These are phyloP conservation scores for Lichtheimia ornata DNA, from an alignment of 371 early-diverging fungal species.

Conservation along the genomic window DNA sequence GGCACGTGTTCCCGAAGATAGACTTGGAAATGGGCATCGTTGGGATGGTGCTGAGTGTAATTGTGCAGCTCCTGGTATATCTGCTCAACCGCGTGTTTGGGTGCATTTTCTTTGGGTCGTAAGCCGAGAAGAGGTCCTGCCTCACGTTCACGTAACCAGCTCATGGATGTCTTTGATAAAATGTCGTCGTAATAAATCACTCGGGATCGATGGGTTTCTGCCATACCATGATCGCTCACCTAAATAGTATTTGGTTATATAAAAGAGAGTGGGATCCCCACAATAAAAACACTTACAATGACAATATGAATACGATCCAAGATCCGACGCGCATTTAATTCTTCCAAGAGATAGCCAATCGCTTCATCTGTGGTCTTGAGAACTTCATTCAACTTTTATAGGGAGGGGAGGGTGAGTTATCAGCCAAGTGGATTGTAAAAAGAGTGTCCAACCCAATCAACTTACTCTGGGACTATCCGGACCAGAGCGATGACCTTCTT, in stretches of 20 bases:
- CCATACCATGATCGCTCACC: constrained; percentile 93
- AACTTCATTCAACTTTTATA: constrained; percentile 52
- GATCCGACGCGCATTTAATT: constrained; percentile 57
- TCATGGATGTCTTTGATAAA: constrained; percentile 23
- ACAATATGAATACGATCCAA: constrained; percentile 73
- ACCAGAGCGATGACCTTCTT: constrained; percentile 76
- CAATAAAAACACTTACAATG: constrained; percentile 53
- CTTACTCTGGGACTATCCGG: constrained; percentile 51
- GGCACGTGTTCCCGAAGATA: constrained; percentile 68
- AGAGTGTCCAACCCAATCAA: background rate
- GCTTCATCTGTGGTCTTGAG: constrained; percentile 67
- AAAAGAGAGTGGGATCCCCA: background rate
- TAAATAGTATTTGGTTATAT: constrained; percentile 5
- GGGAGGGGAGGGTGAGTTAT: too few relatives aligned
- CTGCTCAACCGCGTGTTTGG: constrained; percentile 23
- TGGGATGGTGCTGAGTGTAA: constrained; percentile 32
- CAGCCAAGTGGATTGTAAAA: too few relatives aligned
- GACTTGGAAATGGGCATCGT: constrained; percentile 56
- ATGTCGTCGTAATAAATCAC: constrained; percentile 75
- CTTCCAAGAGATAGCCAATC: constrained; percentile 60
- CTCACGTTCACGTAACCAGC: constrained; percentile 27
- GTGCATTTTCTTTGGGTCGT: constrained; percentile 46
- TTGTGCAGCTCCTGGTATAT: constrained; percentile 36
- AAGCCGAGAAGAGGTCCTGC: constrained; percentile 47
- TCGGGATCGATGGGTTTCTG: constrained; percentile 46